Evolutionary conservation across 2,329 filamentous ascomycete genomes (phyloP), one percentile per base, ranked within the genome.

Genomic region (Neophaeococcomyces mojaviensis): DNA sequence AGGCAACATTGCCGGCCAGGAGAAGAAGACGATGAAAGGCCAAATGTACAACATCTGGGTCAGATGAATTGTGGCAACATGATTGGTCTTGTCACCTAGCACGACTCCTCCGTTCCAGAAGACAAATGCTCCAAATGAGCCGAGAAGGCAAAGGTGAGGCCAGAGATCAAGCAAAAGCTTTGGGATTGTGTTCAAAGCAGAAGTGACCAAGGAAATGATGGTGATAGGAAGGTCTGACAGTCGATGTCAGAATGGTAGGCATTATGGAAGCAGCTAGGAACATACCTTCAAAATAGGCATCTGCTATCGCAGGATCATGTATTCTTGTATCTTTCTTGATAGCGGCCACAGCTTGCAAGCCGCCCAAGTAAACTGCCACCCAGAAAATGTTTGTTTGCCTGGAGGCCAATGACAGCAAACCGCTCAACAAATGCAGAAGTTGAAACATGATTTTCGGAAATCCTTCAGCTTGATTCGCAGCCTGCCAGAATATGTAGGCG

Each of bases 351-450:
- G 66, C 62, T 48, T 67, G 66, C 38, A 73, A 55, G 19, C 68
- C 70, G 26, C 68, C 70, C 15, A 72, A 53, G 52, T 70, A 73
- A 3, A 71, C 55, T 13, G 68, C 83, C 0, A 89, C 82, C 92
- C 92, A 98, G 62, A 98, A 95, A 46, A 97, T 84, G 58, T 98
- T 98, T 0, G 92, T 98, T 64, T 98, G 92, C 19, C 92, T 76
- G 71, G 95, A 92, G 2, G 77, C 68, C 16, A 98, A 71, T 1
- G 87, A 74, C 1, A 77, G 51, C 0, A 87, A 52, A 0, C 88
- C 88, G 4, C 83, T 62, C 0, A 72, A 1, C 0, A 86, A 63
- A 41, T 59, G 54, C 20, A 64, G 19, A 20, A 61, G 55, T 36
- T 59, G 54, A 12, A 57, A 47, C 10, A 59, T 46, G 8, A 52